These are phyloP conservation scores for Capsicum baccatum DNA, from an alignment of 257 asterid species.

Conservation along the genomic window DNA sequence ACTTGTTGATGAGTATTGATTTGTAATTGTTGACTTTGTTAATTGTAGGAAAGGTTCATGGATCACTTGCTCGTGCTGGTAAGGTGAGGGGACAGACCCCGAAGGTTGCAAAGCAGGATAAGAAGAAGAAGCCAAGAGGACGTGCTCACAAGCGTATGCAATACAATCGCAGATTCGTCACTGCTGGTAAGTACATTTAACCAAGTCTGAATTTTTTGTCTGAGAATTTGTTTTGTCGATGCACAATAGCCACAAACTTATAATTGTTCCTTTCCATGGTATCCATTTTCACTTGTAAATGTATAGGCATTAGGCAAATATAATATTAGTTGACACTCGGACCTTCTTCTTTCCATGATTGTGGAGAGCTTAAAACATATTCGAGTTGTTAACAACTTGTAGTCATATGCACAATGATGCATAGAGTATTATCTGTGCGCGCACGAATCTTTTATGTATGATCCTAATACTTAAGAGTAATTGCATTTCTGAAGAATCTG, in stretches of 20 bases:
- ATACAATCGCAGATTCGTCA: constrained; percentile 90
- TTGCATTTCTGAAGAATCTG: too few species aligned
- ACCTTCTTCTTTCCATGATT: background rate
- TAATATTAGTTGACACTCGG: background rate
- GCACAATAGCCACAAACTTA: background rate
- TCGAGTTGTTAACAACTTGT: background rate
- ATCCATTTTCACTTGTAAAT: background rate
- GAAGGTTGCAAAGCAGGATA: constrained; percentile 83
- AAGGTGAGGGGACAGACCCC: constrained; percentile 95
- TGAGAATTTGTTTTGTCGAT: background rate
- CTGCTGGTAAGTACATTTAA: constrained; percentile 61
- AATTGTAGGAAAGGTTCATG: constrained; percentile 84
- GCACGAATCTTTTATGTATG: background rate
- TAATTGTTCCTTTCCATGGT: background rate
- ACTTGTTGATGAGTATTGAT: background rate
- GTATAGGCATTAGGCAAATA: background rate
- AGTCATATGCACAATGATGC: background rate
- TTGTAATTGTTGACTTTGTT: background rate
- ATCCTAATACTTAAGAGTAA: too few species aligned
- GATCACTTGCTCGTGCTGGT: constrained; percentile 95
- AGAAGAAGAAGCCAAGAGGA: constrained; percentile 94
- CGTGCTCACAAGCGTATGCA: constrained; percentile 94
- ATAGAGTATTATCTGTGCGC: background rate
- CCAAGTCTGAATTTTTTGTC: background rate
- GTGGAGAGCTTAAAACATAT: background rate